Base-by-base conservation (phyloP, 2,329 filamentous ascomycete genomes). In the Reticulascus tulasneorum region DNA sequence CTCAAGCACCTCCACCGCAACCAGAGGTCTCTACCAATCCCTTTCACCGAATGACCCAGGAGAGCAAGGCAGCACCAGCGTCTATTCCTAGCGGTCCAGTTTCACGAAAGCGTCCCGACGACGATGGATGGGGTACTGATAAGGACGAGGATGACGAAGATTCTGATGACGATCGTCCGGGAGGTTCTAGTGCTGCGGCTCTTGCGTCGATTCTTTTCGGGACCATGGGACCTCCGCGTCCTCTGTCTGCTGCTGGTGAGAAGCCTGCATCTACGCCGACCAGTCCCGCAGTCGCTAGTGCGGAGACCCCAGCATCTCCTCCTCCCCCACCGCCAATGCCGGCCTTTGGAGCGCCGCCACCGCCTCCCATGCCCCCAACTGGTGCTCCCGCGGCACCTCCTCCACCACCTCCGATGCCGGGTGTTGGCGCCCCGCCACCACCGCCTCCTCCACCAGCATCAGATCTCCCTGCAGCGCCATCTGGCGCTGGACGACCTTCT, bases 121-220 rank as follows among this genome's bases (percentile, higher is more conserved):
- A 94, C 44, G 90, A 78, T 35, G 87, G 90, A 52, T 97, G 91
- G 90, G 89, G 88, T 42, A 91, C 87, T 11, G 82, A 84, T 41
- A 80, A 76, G 51, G 64, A 67, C 15, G 67, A 70, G 19, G 67
- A 72, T 15, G 70, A 73, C 4, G 81, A 84, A 15, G 80, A 85
- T 36, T 84, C 87, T 34, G 82, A 79, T 23, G 86, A 90, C 37
- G 84, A 89, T 35, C 77, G 82, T 9, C 82, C 86, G 13, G 85
- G 85, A 33, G 87, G 87, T 36, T 82, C 84, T 40, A 88, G 80
- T 49, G 93, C 93, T 31, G 93, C 94, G 42, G 87, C 95, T 51
- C 77, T 98, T 23, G 93, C 93, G 12, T 94, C 87, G 7, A 93
- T 96, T 42, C 74, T 98, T 15, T 98, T 98, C 58, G 91, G 93